Base-by-base conservation (phyloP, 768 basidiomycete genomes). In the Naganishia antarctica region DNA sequence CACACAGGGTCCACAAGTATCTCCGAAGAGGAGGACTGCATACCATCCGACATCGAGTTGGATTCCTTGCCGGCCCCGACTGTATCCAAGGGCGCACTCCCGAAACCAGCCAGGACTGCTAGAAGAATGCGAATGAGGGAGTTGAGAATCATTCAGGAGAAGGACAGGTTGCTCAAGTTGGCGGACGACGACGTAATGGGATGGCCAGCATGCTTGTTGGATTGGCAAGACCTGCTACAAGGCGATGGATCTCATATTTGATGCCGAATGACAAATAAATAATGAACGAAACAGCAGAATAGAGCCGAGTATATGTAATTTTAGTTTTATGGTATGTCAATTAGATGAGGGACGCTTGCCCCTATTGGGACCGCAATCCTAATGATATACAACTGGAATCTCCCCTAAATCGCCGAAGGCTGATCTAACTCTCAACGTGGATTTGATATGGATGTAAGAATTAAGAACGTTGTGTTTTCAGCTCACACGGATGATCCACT, bases 51-150 rank as follows among this genome's bases (percentile, higher is more conserved):
- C 71, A 87, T 88, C 60, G 91, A 94, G 75, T 77, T 84, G 40
- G 91, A 96, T 70, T 71, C 50, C 3, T 61, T 43, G 28, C 68
- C 8, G 25, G 53, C 31, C 62, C 67, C 29, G 50, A 67, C 4
- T 78, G 71, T 11, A 83, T 86, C 86, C 3, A 81, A 86, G 69
- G 81, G 91, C 65, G 83, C 81, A 69, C 81, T 81, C 65, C 81
- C 28, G 34, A 48, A 25, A 48, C 65, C 65, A 16, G 43, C 60
- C 18, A 31, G 65, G 29, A 41, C 29, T 11, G 51, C 61, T 9
- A 45, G 65, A 34, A 53, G 92, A 59, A 91, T 94, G 88, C 83
- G 86, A 41, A 87, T 86, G 26, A 81, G 93, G 62, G 94, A 99
- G 76, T 79, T 99, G 63, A 83, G 87, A 62, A 81, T 98, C 25